phyloP scores from a whole-genome alignment of 257 asterid genomes.

The Solanum chiquidenum region DNA sequence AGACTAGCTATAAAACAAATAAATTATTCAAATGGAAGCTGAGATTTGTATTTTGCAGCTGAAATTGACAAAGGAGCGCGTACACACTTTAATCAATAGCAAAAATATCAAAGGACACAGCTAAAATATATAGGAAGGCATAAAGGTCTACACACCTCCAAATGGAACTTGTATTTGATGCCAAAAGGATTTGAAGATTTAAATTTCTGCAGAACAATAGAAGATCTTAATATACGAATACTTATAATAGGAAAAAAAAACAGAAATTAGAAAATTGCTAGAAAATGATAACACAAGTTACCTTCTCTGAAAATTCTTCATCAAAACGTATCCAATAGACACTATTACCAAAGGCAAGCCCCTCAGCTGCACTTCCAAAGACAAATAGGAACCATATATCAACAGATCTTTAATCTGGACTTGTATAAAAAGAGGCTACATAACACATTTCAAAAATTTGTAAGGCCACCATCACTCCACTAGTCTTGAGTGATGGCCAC shows the following conservation, averaged over 20 bases:
- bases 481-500: not conserved
- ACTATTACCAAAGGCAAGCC: slow-evolving; percentile 77
- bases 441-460: not conserved
- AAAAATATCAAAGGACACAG: not conserved
- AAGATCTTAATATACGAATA: not conserved
- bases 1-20: not conserved
- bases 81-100: not conserved
- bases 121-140: not conserved
- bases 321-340: slow-evolving; percentile 81
- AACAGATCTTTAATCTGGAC: not conserved
- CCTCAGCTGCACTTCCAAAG: slow-evolving; percentile 66
- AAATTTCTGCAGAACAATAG: slow-evolving; percentile 55
- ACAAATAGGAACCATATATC: not conserved
- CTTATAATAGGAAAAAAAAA: not conserved
- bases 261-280: not conserved
- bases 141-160: slow-evolving; percentile 46
- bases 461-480: not conserved
- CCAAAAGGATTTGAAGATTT: slow-evolving; percentile 84
- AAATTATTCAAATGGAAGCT: not conserved
- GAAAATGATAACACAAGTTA: slow-evolving; percentile 5
- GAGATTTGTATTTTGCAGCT: not conserved
- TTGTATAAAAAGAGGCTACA: not conserved
- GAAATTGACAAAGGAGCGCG: not conserved
- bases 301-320: slow-evolving; percentile 73
- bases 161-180: slow-evolving; percentile 84